These are phyloP conservation scores for Chlorella sp. DNA, from an alignment of 139 green algal species.

Conservation along the genomic window DNA sequence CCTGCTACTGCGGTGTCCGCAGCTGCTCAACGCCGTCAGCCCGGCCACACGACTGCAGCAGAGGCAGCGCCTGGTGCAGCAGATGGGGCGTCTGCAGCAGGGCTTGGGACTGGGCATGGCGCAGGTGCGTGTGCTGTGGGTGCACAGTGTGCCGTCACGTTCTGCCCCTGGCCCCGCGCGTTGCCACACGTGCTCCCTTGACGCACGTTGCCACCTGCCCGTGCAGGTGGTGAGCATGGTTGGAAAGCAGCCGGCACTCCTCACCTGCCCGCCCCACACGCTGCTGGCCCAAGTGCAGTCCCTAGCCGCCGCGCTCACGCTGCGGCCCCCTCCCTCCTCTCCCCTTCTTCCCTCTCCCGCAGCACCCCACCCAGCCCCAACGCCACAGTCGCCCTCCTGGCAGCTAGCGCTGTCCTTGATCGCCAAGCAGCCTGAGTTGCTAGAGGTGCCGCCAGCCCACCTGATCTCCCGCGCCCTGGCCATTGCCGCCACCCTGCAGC, in stretches of 20 bases:
- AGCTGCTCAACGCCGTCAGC: no score
- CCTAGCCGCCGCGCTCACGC: no score
- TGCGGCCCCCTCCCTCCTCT: no score
- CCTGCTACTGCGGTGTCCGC: background rate
- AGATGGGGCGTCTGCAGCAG: background rate
- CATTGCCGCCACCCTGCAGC: no score
- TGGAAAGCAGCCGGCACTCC: background rate
- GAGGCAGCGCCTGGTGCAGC: background rate
- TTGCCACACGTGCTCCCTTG: no score
- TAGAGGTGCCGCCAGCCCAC: background rate
- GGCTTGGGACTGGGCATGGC: background rate
- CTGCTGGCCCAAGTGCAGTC: background rate
- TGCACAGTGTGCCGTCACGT: no score
- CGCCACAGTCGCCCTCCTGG: background rate
- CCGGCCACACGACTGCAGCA: background rate
- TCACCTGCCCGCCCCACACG: background rate
- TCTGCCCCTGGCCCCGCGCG: no score
- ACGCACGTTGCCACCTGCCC: background rate
- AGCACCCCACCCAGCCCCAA: background rate
- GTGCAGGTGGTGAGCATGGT: background rate
- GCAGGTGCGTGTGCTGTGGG: no score
- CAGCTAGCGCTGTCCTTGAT: background rate
- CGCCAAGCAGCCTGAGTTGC: background rate
- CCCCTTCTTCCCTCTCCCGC: no score
- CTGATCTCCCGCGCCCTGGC: background rate